Base-by-base conservation (phyloP, 176 grass and related monocot species). In the Thinopyrum elongatum region DNA sequence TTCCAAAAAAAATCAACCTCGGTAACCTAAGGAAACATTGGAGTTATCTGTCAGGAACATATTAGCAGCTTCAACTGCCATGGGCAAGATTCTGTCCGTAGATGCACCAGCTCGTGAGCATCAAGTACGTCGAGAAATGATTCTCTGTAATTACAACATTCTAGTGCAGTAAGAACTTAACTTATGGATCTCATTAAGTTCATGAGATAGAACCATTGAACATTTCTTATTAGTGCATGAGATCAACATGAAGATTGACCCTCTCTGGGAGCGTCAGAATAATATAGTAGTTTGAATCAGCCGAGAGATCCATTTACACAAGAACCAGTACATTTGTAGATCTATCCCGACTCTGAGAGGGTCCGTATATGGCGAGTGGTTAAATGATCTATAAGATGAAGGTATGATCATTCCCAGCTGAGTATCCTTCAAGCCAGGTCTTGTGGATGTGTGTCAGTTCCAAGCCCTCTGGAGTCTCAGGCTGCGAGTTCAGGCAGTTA, bases 351-450 rank as follows among this genome's bases (percentile, higher is more conserved):
- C 7, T 53, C 4, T 25, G 61, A 57, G 39, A 72, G 25, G 44
- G 26, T 27, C 83, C 34, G 7, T 51, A 51, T 80, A 77, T 65
- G 33, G 39, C 41, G 65, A 73, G 31, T 55, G 66, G 27, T 78
- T 59, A 89, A 26, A 58, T 75, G 44, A 72, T 58, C 65, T 90
- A 90, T 38, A 90, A 21, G 74, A 87, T 79, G 74, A 71, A 57
- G 6, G 6, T 30, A 30, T 74, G 74, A 2, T 59, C 84, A 80
- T 49, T 84, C 22, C 12, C 84, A 62, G 89, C 91, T 4, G 68
- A 80, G 61, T 85, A 80, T 85, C 88, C 95, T 90, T 93, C 83
- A 72, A 90, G 80, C 93, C 93, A 98, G 38, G 95, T 92, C 80
- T 90, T 94, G 72, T 90, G 87, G 62, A 91, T 79, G 33, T 89